Base-by-base conservation (phyloP, 495 filamentous ascomycete genomes). In the Aspergillus incahuasiensis region DNA sequence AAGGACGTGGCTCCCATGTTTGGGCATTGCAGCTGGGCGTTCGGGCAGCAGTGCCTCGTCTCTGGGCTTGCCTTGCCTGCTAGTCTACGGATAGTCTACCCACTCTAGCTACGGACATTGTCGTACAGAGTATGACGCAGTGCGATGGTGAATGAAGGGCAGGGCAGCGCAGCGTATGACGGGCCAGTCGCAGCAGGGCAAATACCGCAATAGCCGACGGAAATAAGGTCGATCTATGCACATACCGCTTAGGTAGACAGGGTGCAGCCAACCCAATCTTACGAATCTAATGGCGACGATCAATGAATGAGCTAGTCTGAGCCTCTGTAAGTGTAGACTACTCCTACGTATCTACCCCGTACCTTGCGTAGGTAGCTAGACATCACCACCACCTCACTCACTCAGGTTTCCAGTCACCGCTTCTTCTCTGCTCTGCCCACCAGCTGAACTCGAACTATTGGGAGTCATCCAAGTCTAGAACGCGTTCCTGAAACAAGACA, bases 401-500 rank as follows among this genome's bases (percentile, higher is more conserved):
- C 41, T 43, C 20, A 43, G 41, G 13, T 18, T 7, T 12, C 12
- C 38, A 40, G 38, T 35, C 32, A 35, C 32, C 32, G 32, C 32
- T 35, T 35, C 32, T 35, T 35, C 32, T 35, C 12, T 35, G 32
- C 12, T 11, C 6, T 9, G 32, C 9, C 32, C 32, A 15, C 12
- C 32, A 35, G 32, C 32, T 15, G 32, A 15, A 35, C 38, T 16
- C n/a, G 38, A 40, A 40, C n/a, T 40, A 40, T 35, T 11, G 32
- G 9, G 30, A 20, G n/a, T 28, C 25, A 8, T 28, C 25, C 3
- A 28, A 13, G 43, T 16, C 7, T 25, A n/a, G 48, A 40, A 38
- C 34, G 0, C 16, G 48, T 50, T 3, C 34, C 34, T 50, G 48
- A 50, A 50, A 50, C 48, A 50, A 40, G n/a, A 40, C 38, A 40